phyloP scores from a whole-genome alignment of 768 basidiomycete genomes.

The Lactarius evosmus region DNA sequence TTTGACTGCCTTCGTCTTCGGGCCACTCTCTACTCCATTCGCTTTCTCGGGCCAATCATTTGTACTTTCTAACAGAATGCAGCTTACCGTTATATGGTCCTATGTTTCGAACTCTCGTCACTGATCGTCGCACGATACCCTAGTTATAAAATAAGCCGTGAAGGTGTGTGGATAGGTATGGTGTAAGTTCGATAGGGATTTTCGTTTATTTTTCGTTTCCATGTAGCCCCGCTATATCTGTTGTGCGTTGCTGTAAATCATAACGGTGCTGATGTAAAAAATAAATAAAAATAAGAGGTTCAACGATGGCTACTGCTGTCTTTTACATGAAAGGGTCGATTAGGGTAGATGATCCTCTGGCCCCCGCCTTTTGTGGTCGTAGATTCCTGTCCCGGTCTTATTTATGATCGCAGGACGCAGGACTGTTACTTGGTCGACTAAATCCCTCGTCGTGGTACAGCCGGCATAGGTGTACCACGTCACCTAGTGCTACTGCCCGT shows the following conservation, averaged over 20 bases:
- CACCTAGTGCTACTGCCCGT: too few species aligned
- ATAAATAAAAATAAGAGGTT: too few species aligned
- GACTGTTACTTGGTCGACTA: too few species aligned
- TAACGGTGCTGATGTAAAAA: background rate
- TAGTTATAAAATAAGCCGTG: conserved; percentile 4
- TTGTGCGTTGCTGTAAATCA: background rate
- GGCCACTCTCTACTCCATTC: background rate
- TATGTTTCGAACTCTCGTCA: background rate
- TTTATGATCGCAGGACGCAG: too few species aligned
- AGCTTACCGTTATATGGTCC: conserved; percentile 10
- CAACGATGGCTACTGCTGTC: background rate
- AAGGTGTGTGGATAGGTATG: background rate
- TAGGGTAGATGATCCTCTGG: too few species aligned
- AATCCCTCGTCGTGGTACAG: background rate
- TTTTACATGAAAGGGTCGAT: too few species aligned
- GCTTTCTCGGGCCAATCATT: background rate
- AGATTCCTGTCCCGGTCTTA: too few species aligned
- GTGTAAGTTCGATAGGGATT: background rate
- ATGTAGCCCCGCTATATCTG: background rate
- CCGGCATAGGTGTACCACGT: too few species aligned
- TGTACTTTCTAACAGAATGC: background rate
- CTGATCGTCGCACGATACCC: background rate
- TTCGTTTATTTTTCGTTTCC: background rate
- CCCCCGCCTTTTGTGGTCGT: too few species aligned
- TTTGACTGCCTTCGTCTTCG: conserved; percentile 10